phyloP scores from a whole-genome alignment of 73 alveolate species.

The Paramecium biaurelia region DNA sequence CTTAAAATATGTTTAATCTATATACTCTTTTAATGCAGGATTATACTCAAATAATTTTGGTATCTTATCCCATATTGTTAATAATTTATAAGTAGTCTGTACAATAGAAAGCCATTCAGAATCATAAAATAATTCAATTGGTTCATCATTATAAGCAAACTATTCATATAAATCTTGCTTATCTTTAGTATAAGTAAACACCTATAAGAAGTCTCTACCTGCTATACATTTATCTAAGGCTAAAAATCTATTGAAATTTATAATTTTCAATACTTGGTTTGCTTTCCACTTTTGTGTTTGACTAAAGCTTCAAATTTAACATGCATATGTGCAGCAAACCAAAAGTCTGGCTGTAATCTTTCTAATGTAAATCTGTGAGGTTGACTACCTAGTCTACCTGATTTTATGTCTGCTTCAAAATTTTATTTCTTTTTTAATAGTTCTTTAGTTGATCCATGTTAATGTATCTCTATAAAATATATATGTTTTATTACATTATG shows the following conservation, averaged over 20 bases:
- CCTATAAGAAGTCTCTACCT: slow-evolving; percentile 68
- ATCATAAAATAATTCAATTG: slow-evolving; percentile 54
- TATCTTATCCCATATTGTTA: slow-evolving; percentile 48
- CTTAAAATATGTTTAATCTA: not conserved
- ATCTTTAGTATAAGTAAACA: slow-evolving; percentile 41
- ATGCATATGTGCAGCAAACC: slow-evolving; percentile 84
- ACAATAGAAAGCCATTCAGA: slow-evolving; percentile 73
- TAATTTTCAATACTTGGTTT: not conserved
- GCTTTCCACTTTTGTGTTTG: slow-evolving; percentile 17
- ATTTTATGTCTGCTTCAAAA: slow-evolving; percentile 56
- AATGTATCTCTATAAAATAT: not conserved
- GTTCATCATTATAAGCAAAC: slow-evolving; percentile 5
- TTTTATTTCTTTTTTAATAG: slow-evolving; percentile 45
- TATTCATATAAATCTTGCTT: not conserved
- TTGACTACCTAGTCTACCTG: slow-evolving; percentile 65
- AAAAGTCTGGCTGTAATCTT: slow-evolving; percentile 68
- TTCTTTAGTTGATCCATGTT: slow-evolving; percentile 42
- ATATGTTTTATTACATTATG: slow-evolving; percentile 41
- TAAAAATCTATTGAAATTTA: slow-evolving; percentile 56
- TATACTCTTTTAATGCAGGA: not conserved
- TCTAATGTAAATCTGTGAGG: slow-evolving; percentile 56
- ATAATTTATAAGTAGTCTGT: slow-evolving; percentile 55
- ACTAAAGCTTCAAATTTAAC: slow-evolving; percentile 65
- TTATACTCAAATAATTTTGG: slow-evolving; percentile 29
- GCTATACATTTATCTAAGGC: slow-evolving; percentile 77